Evolutionary conservation across 2,329 filamentous ascomycete genomes (phyloP), one percentile per base, ranked within the genome.

Genomic region (Magnaporthales sp.): DNA sequence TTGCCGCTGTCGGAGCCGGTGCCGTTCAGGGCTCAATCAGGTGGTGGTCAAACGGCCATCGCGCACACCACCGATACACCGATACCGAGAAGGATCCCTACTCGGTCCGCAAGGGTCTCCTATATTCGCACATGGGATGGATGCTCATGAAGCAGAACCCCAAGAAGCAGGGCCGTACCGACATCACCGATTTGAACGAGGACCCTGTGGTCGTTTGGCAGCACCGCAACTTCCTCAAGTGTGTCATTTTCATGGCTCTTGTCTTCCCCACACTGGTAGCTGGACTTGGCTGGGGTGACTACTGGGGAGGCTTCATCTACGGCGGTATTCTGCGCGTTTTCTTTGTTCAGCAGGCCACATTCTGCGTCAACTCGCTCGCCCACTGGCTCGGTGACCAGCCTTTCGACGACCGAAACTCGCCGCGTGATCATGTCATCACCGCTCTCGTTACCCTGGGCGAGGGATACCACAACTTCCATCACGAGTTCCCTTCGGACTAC

Each of bases 401-500:
- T 68, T 96, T 96, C 76, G 92, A 96, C 73, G 92, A 96, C 84
- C 90, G 91, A 79, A 94, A 96, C 86, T 93, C 90, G 68, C 92
- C 92, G 70, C 89, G 92, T 77, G 92, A 96, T 74, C 91, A 96
- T 79, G 85, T 94, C 75, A 87, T 96, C 79, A 96, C 92, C 56
- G 92, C 92, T 61, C 80, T 96, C 22, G 89, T 92, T 72, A 96
- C 92, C 60, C 89, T 96, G 26, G 92, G 92, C 63, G 92, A 78
- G 80, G 92, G 92, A 31, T 96, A 96, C 82, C 92, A 96, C 85
- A 96, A 96, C 85, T 96, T 96, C 85, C 92, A 96, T 81, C 92
- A 96, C 84, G 92, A 96, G 78, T 96, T 96, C 80, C 92, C 92
- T 66, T 94, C 91, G 11, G 92, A 96, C 78, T 96, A 95, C 86